Evolutionary conservation across 2,329 filamentous ascomycete species (phyloP), one percentile per base, ranked within the genome.

Genomic region (Juglanconis juglandina): DNA sequence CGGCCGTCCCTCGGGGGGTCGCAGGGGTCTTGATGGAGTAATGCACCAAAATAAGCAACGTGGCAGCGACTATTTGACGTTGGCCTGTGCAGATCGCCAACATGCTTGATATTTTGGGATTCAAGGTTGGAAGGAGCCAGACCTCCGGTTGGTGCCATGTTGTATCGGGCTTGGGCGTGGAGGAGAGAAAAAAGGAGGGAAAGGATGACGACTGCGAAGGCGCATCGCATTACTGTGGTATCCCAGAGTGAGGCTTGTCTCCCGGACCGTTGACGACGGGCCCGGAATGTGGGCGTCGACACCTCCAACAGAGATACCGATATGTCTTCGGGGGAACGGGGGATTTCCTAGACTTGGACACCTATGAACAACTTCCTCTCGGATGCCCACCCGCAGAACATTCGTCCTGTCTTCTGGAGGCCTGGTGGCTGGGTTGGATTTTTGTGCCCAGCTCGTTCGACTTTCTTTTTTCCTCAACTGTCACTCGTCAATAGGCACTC

Each of bases 251-350:
- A 53, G 17, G 50, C 35, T 53, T 17, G 5, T 42, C 17, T 17
- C 33, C 32, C 10, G 33, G 34, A 39, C 32, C n/a, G 24, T 51
- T 24, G n/a, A 13, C 39, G 24, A 53, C 39, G 32, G 30, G 51
- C 32, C 51, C 51, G 51, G 51, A 53, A 53, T 53, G 51, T 44
- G 51, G 51, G 51, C 37, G 51, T 34, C 30, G 39, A 42, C 39
- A 44, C 51, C 51, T 53, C 13, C 11, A 24, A 33, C 37, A 53
- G 30, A 5, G 30, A 9, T 24, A 30, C 33, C 37, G 35, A 37
- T 30, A 17, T 17, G 17, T 17, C 17, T 17, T 17, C 17, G 17
- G 17, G 17, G 17, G 17, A 17, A 17, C 17, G 17, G 17, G 17
- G 17, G 17, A 17, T 17, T 17, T 17, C 17, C 17, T 17, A 1